These are phyloP conservation scores for Kodamaea fukazawae DNA, from an alignment of 805 yeast species.

Conservation along the genomic window DNA sequence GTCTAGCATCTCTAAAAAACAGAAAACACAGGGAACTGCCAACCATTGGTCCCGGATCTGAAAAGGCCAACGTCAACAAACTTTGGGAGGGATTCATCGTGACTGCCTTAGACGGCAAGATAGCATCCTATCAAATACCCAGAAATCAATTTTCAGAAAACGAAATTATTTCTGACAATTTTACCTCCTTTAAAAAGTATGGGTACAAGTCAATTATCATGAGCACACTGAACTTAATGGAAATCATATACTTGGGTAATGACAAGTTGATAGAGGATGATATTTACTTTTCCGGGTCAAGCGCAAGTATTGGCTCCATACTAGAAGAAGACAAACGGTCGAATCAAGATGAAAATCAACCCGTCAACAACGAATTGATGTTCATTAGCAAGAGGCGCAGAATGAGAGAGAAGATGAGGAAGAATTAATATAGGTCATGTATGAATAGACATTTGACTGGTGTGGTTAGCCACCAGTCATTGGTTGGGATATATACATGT, in stretches of 20 bases:
- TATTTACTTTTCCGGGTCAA: constrained; percentile 44
- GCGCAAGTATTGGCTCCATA: constrained; percentile 24
- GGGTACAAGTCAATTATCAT: constrained; percentile 78
- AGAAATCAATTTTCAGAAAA: constrained; percentile 28
- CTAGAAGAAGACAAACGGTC: constrained; percentile 15
- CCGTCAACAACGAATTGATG: constrained; percentile 43
- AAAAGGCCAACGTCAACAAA: constrained; percentile 11
- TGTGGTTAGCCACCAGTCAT: neutral
- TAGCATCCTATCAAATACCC: constrained; percentile 56
- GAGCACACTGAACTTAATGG: constrained; percentile 70
- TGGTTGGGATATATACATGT: neutral
- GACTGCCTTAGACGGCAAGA: constrained; percentile 58
- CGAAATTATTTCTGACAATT: constrained; percentile 48
- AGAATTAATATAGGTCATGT: neutral
- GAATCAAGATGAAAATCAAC: constrained; percentile 12
- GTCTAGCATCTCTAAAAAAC: constrained; percentile 20
- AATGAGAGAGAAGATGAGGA: constrained; percentile 15
- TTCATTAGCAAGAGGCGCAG: constrained; percentile 52
- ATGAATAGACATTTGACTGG: constrained; percentile 2
- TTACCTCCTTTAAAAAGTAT: constrained; percentile 64
- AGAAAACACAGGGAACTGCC: constrained; percentile 9
- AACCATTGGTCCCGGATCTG: neutral
- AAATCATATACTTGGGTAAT: constrained; percentile 71
- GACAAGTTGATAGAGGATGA: constrained; percentile 67
- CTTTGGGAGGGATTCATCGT: constrained; percentile 83